Conservation (phyloP, 177 flowering plant species). For the Vitis hybrid region DNA sequence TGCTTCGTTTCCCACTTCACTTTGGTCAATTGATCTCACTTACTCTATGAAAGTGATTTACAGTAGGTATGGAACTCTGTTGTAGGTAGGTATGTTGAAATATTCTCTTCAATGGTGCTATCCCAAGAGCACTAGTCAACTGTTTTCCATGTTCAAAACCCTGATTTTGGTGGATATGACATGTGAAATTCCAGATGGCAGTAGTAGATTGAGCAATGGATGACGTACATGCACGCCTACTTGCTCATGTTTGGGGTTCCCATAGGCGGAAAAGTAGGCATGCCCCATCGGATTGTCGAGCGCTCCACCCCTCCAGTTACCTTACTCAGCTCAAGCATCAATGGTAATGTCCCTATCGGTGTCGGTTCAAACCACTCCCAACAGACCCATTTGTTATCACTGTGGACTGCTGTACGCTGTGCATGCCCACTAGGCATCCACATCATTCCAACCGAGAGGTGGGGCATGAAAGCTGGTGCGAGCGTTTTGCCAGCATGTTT, state of each 20-base stretch:
- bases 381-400: neutral
- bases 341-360: constrained; percentile 24
- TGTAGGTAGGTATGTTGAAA: too few species aligned
- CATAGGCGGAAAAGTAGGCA: neutral
- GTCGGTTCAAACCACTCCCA: constrained; percentile 21
- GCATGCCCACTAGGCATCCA: constrained; percentile 19
- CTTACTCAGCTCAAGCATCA: constrained; percentile 7
- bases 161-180: neutral
- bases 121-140: too few species aligned
- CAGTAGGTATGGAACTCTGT: too few species aligned
- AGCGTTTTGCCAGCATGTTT: constrained; percentile 24
- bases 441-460: constrained; percentile 31
- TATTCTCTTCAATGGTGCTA: too few species aligned
- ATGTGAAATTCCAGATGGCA: constrained; percentile 17
- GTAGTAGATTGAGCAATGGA: neutral
- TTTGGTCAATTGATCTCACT: too few species aligned
- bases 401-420: neutral
- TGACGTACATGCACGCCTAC: constrained; percentile 9
- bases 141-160: neutral
- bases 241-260: constrained; percentile 4
- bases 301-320: neutral
- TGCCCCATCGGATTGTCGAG: neutral
- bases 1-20: too few species aligned
- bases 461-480: constrained; percentile 25
- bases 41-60: too few species aligned